These are phyloP conservation scores for Phialemoniopsis sp. DNA, from an alignment of 2,329 filamentous ascomycete species.

Conservation along the genomic window DNA sequence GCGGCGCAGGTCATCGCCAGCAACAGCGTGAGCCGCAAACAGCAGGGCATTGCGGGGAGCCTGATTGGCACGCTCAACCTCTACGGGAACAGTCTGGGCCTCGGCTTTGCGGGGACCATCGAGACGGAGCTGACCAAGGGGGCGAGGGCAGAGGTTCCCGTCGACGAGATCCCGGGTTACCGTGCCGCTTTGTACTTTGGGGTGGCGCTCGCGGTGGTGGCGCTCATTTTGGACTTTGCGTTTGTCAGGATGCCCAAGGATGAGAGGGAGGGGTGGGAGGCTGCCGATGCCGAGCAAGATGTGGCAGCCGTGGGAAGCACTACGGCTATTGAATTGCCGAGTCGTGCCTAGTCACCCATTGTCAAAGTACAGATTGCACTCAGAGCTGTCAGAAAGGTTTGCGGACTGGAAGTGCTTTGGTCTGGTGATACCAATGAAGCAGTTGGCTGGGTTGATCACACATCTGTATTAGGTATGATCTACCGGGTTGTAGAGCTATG, in stretches of 20 bases:
- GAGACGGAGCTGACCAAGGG: conserved; percentile 17
- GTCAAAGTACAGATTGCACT: too few relatives aligned
- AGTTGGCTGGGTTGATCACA: too few relatives aligned
- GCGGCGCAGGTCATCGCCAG: conserved; percentile 50
- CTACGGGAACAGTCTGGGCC: conserved; percentile 23
- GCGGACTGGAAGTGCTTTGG: too few relatives aligned
- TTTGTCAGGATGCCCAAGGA: conserved; percentile 37
- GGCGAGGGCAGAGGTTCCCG: not conserved
- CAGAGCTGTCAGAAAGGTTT: too few relatives aligned
- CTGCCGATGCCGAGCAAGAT: not conserved
- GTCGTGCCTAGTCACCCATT: too few relatives aligned
- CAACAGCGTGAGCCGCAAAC: conserved; percentile 38
- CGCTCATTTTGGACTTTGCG: conserved; percentile 25
- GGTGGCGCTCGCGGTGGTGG: conserved; percentile 24
- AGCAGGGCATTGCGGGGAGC: conserved; percentile 47
- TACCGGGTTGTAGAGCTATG: too few relatives aligned
- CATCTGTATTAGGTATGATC: too few relatives aligned
- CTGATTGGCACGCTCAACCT: conserved; percentile 36
- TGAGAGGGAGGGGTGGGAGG: conserved; percentile 25
- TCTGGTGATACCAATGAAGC: too few relatives aligned
- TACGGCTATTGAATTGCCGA: too few relatives aligned
- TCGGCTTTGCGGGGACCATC: conserved; percentile 26
- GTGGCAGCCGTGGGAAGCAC: not conserved
- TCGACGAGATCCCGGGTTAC: conserved; percentile 23
- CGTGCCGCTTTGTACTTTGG: conserved; percentile 35